Evolutionary conservation across 78 protist species (phyloP), one percentile per base, ranked within the genome.

Genomic region (Dictyostelium intermedium): DNA sequence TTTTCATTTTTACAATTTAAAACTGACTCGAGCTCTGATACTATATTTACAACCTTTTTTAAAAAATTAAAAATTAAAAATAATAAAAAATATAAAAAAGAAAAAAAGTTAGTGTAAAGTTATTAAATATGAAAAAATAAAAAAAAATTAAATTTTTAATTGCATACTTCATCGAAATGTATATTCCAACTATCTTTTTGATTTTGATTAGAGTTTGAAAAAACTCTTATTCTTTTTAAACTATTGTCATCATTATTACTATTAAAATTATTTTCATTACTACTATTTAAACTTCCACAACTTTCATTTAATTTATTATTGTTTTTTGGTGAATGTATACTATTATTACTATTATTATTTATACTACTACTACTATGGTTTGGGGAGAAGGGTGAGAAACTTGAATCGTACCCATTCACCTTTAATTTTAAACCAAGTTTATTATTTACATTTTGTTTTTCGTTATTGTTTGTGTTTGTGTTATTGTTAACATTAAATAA

Each of bases 31-130:
- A 77, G 82, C 10, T 77, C 82, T 20, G 41, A 41, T 77, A 77
- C 60, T 41, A 77, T 77, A 77, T 77, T 77, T 77, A 77, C 82
- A 77, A 77, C n/a, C 82, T 77, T 20, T 76, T 61, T 5, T 14
- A 20, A 8, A 63, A 63, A 27, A n/a, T 5, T 5, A 50, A 41
- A 77, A n/a, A 41, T 77, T 77, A 77, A 30, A 39, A 74, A 74
- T 20, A 23, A 39, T 11, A 41, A 77, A n/a, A 41, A 77, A 30
- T 39, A 39, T 39, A 2, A 47, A 13, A 16, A 11, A 16, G 56
- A 47, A 47, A 47, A 47, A 47, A 7, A n/a, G n/a, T n/a, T n/a
- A n/a, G n/a, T n/a, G n/a, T n/a, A n/a, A n/a, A n/a, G n/a, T n/a
- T n/a, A n/a, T n/a, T n/a, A n/a, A n/a, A n/a, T n/a, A n/a, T n/a